Base-by-base conservation (phyloP, 163 green algal species). In the Chlamydomonas reinhardtii region DNA sequence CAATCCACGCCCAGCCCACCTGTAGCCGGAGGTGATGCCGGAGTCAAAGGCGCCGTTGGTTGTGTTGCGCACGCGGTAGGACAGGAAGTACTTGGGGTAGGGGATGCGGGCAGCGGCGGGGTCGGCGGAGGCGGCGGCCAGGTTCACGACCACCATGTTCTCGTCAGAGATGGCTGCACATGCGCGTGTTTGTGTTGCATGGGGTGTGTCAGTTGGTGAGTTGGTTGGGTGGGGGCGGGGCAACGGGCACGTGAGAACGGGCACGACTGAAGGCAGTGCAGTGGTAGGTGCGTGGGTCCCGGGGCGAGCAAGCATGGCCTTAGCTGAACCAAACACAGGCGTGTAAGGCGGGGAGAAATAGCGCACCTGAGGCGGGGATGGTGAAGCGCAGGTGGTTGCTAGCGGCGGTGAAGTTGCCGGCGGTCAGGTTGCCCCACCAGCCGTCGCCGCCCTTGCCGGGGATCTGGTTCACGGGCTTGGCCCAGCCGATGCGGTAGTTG, bases 21-120 rank as follows among this genome's bases (percentile, higher is more conserved):
- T 39, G 73, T 66, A 78, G 8, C 9, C 31, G 37, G 3, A 12
- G 9, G 43, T 27, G 39, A 78, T 14, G 24, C 73, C 43, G 24
- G 27, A 20, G 73, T 78, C 73, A 29, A 66, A 78, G 8, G 35
- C 73, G 73, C 73, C 73, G 43, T 29, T n/a, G 24, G 73, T 78
- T 1, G 27, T 48, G 27, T 78, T 78, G 11, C 27, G 27, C 19
- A 78, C 73, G 0, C 73, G 43, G 73, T 78, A 78, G 43, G 24
- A 43, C 16, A 78, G 27, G 29, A 66, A 78, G 43, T 78, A 78
- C 29, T 65, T 78, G 27, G 73, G 73, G 48, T 65, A 78, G 27
- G 73, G 8, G 22, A 78, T 39, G 43, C 31, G 27, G 2, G 48
- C 14, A 2, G 43, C 73, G 27, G 25, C 4, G 43, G 48, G 27